Evolutionary conservation across 305 asterid species (phyloP).

Genomic region (Caryopteris hybrid): DNA sequence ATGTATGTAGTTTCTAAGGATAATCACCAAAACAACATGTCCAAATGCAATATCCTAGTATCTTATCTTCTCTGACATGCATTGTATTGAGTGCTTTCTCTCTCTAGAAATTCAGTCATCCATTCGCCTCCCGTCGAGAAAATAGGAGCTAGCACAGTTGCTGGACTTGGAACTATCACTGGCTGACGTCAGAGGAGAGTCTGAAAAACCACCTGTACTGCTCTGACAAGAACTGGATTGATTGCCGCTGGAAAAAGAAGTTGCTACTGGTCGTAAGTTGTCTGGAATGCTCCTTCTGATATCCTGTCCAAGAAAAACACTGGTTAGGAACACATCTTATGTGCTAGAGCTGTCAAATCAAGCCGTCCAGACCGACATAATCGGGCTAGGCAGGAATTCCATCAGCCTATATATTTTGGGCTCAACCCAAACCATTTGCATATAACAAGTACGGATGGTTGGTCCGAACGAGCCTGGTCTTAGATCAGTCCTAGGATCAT

Average conservation of each 20-base stretch:
- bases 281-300: conserved; percentile 33
- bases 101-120: conserved; percentile 16
- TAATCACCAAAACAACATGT: conserved; percentile 29
- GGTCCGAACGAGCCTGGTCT: too few relatives aligned
- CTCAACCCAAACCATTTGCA: too few relatives aligned
- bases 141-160: conserved; percentile 27
- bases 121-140: conserved; percentile 21
- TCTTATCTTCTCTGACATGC: background rate
- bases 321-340: background rate
- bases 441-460: too few relatives aligned
- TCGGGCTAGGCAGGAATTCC: too few relatives aligned
- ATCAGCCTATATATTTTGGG: too few relatives aligned
- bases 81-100: background rate
- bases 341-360: too few relatives aligned
- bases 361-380: too few relatives aligned
- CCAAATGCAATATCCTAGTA: conserved; percentile 42
- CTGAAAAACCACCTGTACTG: conserved; percentile 16
- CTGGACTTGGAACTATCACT: conserved; percentile 48
- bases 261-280: conserved; percentile 27
- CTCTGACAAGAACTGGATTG: conserved; percentile 25
- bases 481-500: too few relatives aligned
- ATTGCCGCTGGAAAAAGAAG: background rate
- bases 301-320: conserved; percentile 40
- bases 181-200: conserved; percentile 34
- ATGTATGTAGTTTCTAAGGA: conserved; percentile 35